Evolutionary conservation across 2,329 filamentous ascomycete genomes (phyloP), one percentile per base, ranked within the genome.

Genomic region (Diaporthe amygdali): DNA sequence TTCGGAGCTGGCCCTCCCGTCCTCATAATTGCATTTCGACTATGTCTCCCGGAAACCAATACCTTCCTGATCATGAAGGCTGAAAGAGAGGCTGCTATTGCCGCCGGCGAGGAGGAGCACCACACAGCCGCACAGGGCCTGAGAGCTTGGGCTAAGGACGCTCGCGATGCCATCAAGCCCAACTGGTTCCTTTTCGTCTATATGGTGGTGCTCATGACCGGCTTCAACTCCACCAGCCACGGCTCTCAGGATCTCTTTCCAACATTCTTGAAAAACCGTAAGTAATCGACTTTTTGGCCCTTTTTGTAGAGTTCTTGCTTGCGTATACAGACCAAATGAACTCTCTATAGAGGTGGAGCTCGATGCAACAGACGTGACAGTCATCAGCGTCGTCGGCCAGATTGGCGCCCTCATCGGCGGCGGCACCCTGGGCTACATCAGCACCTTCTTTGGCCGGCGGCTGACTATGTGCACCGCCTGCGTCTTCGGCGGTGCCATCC

Each of bases 161-260:
- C 93, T 73, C 93, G 92, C 76, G 89, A 95, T 0, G 94, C 94
- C 0, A 77, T 97, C 34, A 92, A 90, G 81, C 88, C 89, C 14
- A 93, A 97, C 81, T 97, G 94, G 94, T 75, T 94, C 12, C 82
- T 97, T 2, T 85, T 97, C 70, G 84, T 90, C 47, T 97, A 97
- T 81, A 85, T 97, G 71, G 93, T 97, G 7, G 84, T 97, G n/a
- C 85, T 97, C 49, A 96, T 97, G 94, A 92, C 94, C 2, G 94
- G 94, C 5, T 96, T 97, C 85, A 97, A 96, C 82, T 97, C 96
- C 79, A 94, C 96, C 92, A 93, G 91, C 20, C 93, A 95, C 78
- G 93, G 93, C 66, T 92, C 90, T n/a, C 80, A 93, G 79, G 88
- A 90, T 9, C 34, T 66, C 2, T 66, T 37, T 3, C 44, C 44